Evolutionary conservation across 768 basidiomycete species (phyloP).

Genomic region (Pulveroboletus sp.): DNA sequence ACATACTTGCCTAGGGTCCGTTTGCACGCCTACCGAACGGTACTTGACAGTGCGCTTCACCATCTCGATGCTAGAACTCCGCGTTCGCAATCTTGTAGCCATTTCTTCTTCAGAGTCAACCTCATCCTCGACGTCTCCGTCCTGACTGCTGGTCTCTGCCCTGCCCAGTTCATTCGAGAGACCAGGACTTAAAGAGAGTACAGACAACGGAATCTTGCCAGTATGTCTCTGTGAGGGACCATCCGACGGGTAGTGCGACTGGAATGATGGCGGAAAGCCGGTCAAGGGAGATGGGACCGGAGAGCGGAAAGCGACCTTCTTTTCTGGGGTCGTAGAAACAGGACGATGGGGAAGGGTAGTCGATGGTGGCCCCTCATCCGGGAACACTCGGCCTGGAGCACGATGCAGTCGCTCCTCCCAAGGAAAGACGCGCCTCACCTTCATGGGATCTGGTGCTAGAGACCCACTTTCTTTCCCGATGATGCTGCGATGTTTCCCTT

Average conservation of each 20-base stretch:
- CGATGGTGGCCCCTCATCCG: slow-evolving; percentile 47
- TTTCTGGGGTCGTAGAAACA: slow-evolving; percentile 28
- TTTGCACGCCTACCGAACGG: slow-evolving; percentile 67
- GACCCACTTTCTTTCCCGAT: slow-evolving; percentile 38
- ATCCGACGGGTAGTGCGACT: slow-evolving; percentile 85
- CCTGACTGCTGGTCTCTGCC: slow-evolving; percentile 66
- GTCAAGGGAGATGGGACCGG: slow-evolving; percentile 32
- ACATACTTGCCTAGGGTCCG: slow-evolving; percentile 48
- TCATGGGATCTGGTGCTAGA: slow-evolving; percentile 62
- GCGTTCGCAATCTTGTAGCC: slow-evolving; percentile 31
- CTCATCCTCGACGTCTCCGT: slow-evolving; percentile 80
- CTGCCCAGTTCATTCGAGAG: slow-evolving; percentile 29
- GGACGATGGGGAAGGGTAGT: slow-evolving; percentile 32
- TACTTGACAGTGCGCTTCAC: slow-evolving; percentile 40
- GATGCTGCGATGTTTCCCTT: slow-evolving; percentile 72
- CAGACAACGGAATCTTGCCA: slow-evolving; percentile 50
- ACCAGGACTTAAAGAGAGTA: slow-evolving; percentile 34
- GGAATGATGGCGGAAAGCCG: slow-evolving; percentile 54
- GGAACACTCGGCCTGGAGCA: slow-evolving; percentile 69
- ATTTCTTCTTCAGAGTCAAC: slow-evolving; percentile 49
- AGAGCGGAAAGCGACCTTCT: slow-evolving; percentile 12
- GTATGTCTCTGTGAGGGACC: slow-evolving; percentile 76
- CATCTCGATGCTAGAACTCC: slow-evolving; percentile 26
- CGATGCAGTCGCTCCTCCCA: slow-evolving; percentile 82
- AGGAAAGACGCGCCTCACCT: slow-evolving; percentile 83